Evolutionary conservation across 2,329 filamentous ascomycete genomes (phyloP).

Genomic region (Thyridium curvatum): DNA sequence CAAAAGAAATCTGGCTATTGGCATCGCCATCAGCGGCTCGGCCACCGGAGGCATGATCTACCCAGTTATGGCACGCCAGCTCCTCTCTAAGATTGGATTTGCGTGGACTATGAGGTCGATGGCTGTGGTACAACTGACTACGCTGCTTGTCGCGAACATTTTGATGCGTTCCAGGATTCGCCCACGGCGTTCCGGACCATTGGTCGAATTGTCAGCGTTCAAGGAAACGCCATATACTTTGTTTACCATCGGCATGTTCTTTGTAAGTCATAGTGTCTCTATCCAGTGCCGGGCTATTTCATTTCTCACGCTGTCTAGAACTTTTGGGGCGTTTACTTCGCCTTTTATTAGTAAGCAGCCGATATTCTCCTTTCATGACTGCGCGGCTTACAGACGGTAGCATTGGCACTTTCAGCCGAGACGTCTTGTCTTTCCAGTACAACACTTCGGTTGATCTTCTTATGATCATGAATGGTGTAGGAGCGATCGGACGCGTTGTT

Average conservation of each 20-base stretch:
- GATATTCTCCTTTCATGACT: too few species aligned
- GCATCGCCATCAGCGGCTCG: slow-evolving; percentile 33
- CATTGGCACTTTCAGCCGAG: slow-evolving; percentile 41
- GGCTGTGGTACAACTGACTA: slow-evolving; percentile 53
- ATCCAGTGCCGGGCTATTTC: too few species aligned
- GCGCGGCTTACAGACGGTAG: too few species aligned
- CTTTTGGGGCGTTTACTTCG: slow-evolving; percentile 49
- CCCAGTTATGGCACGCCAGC: slow-evolving; percentile 45
- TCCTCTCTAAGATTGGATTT: slow-evolving; percentile 16
- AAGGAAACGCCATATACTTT: slow-evolving; percentile 47
- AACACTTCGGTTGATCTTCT: slow-evolving; percentile 52
- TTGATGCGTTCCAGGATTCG: slow-evolving; percentile 39
- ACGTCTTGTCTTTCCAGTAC: slow-evolving; percentile 35
- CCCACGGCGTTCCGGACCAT: slow-evolving; percentile 17
- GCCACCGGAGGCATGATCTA: slow-evolving; percentile 30
- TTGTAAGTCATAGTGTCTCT: slow-evolving; percentile 26
- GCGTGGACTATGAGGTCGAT: slow-evolving; percentile 41
- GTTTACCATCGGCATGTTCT: slow-evolving; percentile 42
- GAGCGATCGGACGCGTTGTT: slow-evolving; percentile 49
- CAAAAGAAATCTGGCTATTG: slow-evolving; percentile 32
- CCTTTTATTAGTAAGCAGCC: slow-evolving; percentile 60
- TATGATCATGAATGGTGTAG: slow-evolving; percentile 58
- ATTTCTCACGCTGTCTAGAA: too few species aligned
- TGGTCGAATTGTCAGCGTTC: slow-evolving; percentile 39
- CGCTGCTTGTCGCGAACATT: slow-evolving; percentile 30